These are phyloP conservation scores for Cyclanthera cordifolia DNA, from an alignment of 306 rosid species.

Conservation along the genomic window DNA sequence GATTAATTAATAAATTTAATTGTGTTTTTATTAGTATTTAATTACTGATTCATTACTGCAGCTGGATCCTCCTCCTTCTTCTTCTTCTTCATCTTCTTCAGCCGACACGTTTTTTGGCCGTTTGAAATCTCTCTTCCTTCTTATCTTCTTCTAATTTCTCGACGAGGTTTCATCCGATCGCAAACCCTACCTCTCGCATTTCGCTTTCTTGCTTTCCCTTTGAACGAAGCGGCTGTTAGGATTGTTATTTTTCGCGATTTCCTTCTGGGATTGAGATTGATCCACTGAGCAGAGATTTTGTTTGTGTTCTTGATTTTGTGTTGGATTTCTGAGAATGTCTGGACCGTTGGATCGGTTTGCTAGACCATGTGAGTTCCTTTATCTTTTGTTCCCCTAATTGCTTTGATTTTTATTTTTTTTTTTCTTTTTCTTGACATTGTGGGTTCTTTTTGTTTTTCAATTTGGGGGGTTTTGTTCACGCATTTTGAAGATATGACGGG, in stretches of 20 bases:
- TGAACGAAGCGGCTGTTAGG: neutral
- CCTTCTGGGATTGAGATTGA: slow-evolving; percentile 14
- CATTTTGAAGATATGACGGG: no score
- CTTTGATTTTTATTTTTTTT: neutral
- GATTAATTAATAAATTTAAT: neutral
- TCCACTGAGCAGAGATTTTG: slow-evolving; percentile 38
- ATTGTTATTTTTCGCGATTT: slow-evolving; percentile 4
- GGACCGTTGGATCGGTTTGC: slow-evolving; percentile 21
- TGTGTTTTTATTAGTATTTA: neutral
- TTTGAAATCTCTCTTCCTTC: neutral
- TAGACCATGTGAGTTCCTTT: slow-evolving; percentile 17
- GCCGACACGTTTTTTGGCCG: slow-evolving; percentile 9
- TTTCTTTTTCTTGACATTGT: no score
- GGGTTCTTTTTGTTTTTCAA: neutral
- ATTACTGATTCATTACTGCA: slow-evolving; percentile 11
- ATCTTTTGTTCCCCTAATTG: neutral
- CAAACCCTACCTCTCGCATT: neutral
- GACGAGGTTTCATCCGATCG: neutral
- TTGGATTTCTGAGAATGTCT: slow-evolving; percentile 7
- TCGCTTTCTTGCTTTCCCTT: neutral
- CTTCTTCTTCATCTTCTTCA: neutral
- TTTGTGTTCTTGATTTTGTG: neutral
- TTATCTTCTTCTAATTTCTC: neutral
- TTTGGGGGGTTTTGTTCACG: neutral
- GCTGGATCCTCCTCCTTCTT: slow-evolving; percentile 12